A percentile compares a stretch with the other conserved stretches of the same genome.
phyloP scores from a whole-genome alignment of 2,329 filamentous ascomycete species.

The Ceratocystis ficicola region DNA sequence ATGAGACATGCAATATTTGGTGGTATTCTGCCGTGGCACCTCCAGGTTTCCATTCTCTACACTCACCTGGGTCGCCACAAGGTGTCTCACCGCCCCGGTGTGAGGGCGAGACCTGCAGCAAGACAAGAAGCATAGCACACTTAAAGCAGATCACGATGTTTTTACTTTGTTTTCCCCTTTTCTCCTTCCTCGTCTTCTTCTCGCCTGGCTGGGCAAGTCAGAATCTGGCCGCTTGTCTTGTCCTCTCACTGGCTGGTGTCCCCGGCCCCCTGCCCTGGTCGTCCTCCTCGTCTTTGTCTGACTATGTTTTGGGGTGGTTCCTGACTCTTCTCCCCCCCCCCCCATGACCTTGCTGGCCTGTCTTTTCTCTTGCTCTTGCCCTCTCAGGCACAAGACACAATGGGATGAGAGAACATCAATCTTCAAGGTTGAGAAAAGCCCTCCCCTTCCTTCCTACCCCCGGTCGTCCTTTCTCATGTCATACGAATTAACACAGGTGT shows the following conservation, averaged over 20 bases:
- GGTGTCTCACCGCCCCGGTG: background rate
- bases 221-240: background rate
- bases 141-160: background rate
- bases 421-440: background rate
- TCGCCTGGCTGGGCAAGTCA: background rate
- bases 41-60: background rate
- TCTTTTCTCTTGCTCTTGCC: background rate
- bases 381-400: background rate
- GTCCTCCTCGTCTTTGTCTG: background rate
- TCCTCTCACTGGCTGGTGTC: background rate
- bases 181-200: background rate
- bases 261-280: background rate
- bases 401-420: background rate
- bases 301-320: conserved; percentile 7
- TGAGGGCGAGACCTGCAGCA: background rate
- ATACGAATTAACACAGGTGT: background rate
- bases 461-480: background rate
- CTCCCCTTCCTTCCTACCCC: background rate
- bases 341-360: background rate
- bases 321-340: background rate
- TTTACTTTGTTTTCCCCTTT: background rate
- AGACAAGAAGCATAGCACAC: background rate
- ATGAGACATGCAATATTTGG: background rate
- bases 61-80: conserved; percentile 1
- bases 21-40: background rate